Evolutionary conservation across 805 yeast species (phyloP).

Genomic region (Suhomyces faveliae): DNA sequence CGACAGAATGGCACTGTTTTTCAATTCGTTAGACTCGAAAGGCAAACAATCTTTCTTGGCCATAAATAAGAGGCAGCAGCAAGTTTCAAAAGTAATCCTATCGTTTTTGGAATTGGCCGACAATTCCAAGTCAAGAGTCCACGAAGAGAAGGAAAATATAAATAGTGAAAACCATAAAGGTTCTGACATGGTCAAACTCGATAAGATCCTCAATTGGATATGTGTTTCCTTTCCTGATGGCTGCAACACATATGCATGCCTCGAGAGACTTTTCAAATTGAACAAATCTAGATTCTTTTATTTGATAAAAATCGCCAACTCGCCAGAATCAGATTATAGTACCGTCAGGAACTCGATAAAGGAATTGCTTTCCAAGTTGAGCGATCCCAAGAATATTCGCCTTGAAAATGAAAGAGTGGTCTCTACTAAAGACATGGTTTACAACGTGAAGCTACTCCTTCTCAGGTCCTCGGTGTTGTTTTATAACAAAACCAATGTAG

Average conservation of each 20-base stretch:
- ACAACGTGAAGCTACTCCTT: constrained; percentile 55
- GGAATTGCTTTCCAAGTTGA: constrained; percentile 57
- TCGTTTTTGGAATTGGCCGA: constrained; percentile 50
- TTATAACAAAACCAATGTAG: constrained; percentile 64
- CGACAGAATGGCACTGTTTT: constrained; percentile 49
- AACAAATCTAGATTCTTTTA: constrained; percentile 60
- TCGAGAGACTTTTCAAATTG: constrained; percentile 52
- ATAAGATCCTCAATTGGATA: constrained; percentile 63
- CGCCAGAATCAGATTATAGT: constrained; percentile 57
- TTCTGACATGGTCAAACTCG: constrained; percentile 35
- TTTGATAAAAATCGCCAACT: constrained; percentile 52
- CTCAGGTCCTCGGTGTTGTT: constrained; percentile 60
- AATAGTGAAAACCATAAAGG: constrained; percentile 4
- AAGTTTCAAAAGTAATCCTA: constrained; percentile 49
- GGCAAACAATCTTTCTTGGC: constrained; percentile 67
- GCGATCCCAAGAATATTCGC: constrained; percentile 50
- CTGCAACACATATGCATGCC: constrained; percentile 45
- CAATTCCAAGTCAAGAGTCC: constrained; percentile 16
- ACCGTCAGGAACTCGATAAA: constrained; percentile 60
- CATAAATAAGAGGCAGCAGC: constrained; percentile 65
- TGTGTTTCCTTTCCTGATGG: constrained; percentile 54
- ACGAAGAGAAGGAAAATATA: constrained; percentile 17
- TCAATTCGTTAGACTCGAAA: constrained; percentile 50
- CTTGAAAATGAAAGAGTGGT: constrained; percentile 30
- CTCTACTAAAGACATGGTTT: constrained; percentile 48